phyloP scores from a whole-genome alignment of 148 eudicot genomes.

The Arctostaphylos glauca region DNA sequence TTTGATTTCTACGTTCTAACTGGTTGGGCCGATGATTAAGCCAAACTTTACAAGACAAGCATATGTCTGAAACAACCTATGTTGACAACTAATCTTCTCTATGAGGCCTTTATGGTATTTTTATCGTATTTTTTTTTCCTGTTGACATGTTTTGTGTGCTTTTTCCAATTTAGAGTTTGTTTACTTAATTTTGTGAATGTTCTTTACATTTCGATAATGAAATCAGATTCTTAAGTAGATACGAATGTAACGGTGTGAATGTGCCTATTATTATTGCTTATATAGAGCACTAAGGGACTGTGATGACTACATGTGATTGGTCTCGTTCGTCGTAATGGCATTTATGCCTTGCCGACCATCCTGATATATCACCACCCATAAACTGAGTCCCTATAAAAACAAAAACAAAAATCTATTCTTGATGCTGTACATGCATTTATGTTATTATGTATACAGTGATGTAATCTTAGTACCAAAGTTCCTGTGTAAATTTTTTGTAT shows the following conservation, averaged over 20 bases:
- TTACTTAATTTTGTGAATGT: not conserved
- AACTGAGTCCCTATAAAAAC: slow-evolving; percentile 47
- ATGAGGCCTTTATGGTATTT: not conserved
- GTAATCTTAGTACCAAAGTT: too few relatives aligned
- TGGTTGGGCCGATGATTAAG: not conserved
- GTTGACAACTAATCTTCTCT: slow-evolving; percentile 11
- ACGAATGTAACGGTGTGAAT: not conserved
- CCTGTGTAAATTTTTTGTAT: too few relatives aligned
- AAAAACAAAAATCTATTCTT: too few relatives aligned
- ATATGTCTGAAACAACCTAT: slow-evolving; percentile 2
- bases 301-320: slow-evolving; percentile 50
- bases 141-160: not conserved
- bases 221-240: not conserved
- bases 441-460: too few relatives aligned
- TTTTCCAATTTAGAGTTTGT: not conserved
- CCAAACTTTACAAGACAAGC: slow-evolving; percentile 2
- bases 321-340: slow-evolving; percentile 86
- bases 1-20: not conserved
- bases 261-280: too few relatives aligned
- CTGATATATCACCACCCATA: slow-evolving; percentile 91
- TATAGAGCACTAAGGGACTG: slow-evolving; percentile 23
- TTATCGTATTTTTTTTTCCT: too few relatives aligned
- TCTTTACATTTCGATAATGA: not conserved
- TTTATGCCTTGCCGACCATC: slow-evolving; percentile 74
- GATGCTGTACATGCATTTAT: not conserved